A percentile compares a stretch with the other conserved stretches of the same genome.
phyloP scores from a whole-genome alignment of 2,329 filamentous ascomycete species.

The Hymenoscyphus fructigenus region DNA sequence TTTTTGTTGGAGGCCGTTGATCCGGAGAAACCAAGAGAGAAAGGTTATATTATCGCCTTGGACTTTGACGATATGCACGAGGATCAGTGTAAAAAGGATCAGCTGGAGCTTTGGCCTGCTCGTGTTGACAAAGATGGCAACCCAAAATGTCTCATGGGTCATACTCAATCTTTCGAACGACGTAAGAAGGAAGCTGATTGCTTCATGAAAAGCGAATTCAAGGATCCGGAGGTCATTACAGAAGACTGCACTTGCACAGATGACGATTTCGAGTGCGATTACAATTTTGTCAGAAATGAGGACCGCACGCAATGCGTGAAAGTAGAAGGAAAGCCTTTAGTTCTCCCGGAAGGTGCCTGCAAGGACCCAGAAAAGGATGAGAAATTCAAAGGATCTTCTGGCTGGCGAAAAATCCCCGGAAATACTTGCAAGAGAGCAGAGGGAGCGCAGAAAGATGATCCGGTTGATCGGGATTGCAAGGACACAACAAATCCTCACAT shows the following conservation, averaged over 20 bases:
- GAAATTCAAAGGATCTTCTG: constrained; percentile 81
- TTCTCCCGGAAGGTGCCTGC: constrained; percentile 71
- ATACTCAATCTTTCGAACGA: constrained; percentile 82
- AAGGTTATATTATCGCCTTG: constrained; percentile 69
- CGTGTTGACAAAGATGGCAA: constrained; percentile 77
- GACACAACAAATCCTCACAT: constrained; percentile 49
- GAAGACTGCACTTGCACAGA: constrained; percentile 79
- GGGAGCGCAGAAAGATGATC: constrained; percentile 66
- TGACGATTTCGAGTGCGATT: constrained; percentile 93
- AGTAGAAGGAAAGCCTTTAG: constrained; percentile 53
- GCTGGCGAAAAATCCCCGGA: constrained; percentile 88
- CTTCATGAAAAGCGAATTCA: constrained; percentile 83
- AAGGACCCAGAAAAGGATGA: constrained; percentile 50
- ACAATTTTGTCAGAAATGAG: constrained; percentile 73
- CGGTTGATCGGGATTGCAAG: constrained; percentile 74
- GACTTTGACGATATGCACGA: constrained; percentile 84
- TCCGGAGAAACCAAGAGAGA: constrained; percentile 46
- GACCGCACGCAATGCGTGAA: constrained; percentile 67
- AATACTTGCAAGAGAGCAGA: constrained; percentile 65
- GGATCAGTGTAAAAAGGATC: constrained; percentile 73
- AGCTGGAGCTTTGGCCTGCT: constrained; percentile 88
- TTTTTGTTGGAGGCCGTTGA: constrained; percentile 73
- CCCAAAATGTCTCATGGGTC: constrained; percentile 90
- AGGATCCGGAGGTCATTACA: constrained; percentile 68
- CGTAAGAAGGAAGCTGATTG: constrained; percentile 87